These are phyloP conservation scores for Xylaria arbuscula DNA, from an alignment of 2,329 filamentous ascomycete species.

Conservation along the genomic window DNA sequence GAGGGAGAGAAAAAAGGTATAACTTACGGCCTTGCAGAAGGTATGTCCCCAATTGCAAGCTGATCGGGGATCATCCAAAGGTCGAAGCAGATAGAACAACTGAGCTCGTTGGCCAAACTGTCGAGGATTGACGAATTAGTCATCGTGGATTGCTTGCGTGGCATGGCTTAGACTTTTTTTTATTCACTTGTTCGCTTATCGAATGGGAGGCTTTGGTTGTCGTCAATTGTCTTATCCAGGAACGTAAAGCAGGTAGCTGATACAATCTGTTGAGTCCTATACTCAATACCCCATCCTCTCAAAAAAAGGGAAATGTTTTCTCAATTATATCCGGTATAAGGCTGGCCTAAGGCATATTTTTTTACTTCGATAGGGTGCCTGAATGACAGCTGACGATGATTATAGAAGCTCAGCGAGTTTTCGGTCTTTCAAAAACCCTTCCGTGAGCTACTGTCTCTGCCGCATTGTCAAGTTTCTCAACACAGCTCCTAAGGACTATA, in stretches of 20 bases:
- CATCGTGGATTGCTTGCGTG: slow-evolving; percentile 1
- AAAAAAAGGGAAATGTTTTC: neutral
- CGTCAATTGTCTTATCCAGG: neutral
- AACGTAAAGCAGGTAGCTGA: too few species aligned
- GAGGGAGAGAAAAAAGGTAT: too few species aligned
- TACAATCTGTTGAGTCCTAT: too few species aligned
- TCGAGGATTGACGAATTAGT: slow-evolving; percentile 13
- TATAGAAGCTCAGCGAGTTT: slow-evolving; percentile 9
- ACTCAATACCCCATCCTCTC: neutral
- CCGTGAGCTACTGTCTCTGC: neutral
- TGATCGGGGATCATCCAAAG: slow-evolving; percentile 8
- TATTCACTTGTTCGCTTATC: neutral
- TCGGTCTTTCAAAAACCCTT: neutral
- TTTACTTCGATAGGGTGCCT: neutral
- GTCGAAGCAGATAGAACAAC: slow-evolving; percentile 17
- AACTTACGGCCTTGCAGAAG: slow-evolving; percentile 17
- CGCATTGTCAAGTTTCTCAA: neutral
- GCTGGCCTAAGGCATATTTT: neutral
- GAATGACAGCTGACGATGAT: neutral
- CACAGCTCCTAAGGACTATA: too few species aligned
- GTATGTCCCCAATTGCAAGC: slow-evolving; percentile 16
- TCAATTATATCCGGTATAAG: neutral
- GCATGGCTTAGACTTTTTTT: neutral
- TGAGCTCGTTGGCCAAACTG: slow-evolving; percentile 3
- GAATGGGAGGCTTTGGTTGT: neutral